Evolutionary conservation across 345 rosid species (phyloP).

Genomic region (Boechera stricta): DNA sequence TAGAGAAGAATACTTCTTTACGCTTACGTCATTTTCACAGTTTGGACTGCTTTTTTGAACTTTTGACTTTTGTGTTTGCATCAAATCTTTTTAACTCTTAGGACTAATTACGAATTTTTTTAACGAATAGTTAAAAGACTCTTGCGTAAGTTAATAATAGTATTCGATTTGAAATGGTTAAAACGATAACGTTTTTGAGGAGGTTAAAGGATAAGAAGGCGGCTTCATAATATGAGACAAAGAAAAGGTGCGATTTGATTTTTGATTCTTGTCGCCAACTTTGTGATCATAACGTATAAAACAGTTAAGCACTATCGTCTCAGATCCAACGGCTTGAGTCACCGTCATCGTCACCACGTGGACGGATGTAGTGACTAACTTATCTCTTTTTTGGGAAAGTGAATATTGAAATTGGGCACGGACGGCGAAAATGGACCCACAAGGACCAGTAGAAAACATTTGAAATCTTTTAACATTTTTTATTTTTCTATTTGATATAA

Average conservation of each 20-base stretch:
- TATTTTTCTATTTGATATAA: not conserved
- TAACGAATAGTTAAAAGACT: not conserved
- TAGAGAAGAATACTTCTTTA: slow-evolving; percentile 35
- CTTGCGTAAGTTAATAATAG: not conserved
- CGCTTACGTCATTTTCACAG: slow-evolving; percentile 33
- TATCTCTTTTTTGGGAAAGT: not conserved
- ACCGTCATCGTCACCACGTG: slow-evolving; percentile 2
- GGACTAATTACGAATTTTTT: not conserved
- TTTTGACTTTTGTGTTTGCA: slow-evolving; percentile 28
- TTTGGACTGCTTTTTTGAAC: slow-evolving; percentile 16
- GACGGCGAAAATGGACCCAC: slow-evolving; percentile 17
- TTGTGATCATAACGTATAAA: slow-evolving; percentile 17
- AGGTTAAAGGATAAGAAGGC: slow-evolving; percentile 30
- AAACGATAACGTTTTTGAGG: not conserved
- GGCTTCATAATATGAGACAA: slow-evolving; percentile 41
- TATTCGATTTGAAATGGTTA: not conserved
- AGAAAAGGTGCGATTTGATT: slow-evolving; percentile 6
- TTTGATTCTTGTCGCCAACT: slow-evolving; percentile 37
- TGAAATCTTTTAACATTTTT: not conserved
- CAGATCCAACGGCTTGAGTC: slow-evolving; percentile 22
- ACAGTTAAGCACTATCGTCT: not conserved
- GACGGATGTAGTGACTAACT: not conserved
- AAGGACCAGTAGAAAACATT: not conserved
- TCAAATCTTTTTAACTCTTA: not conserved
- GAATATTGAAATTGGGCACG: slow-evolving; percentile 11